Conservation (phyloP, 371 early-diverging fungal genomes). For the Parasitella parasitica region DNA sequence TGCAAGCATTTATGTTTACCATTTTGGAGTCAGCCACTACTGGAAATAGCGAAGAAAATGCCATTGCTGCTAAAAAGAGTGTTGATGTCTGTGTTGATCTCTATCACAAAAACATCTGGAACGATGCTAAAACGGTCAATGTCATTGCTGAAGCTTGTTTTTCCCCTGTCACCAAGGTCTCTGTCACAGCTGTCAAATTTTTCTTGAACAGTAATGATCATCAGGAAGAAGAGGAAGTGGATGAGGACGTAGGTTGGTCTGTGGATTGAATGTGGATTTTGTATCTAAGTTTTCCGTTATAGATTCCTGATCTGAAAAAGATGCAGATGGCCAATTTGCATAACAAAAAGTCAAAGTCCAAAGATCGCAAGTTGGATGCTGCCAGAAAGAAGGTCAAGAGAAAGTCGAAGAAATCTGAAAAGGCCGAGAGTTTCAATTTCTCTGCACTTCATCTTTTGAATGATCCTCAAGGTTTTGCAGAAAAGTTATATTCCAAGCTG, state of each 20-base stretch:
- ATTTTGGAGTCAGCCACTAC: slow-evolving; percentile 67
- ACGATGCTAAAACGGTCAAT: slow-evolving; percentile 96
- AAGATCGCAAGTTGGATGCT: slow-evolving; percentile 71
- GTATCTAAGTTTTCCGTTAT: not conserved
- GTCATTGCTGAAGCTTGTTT: slow-evolving; percentile 96
- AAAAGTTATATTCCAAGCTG: slow-evolving; percentile 81
- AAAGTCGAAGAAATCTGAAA: slow-evolving; percentile 61
- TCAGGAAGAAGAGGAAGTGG: slow-evolving; percentile 70
- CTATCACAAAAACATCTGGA: slow-evolving; percentile 94
- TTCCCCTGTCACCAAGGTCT: slow-evolving; percentile 84
- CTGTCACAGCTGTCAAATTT: slow-evolving; percentile 91
- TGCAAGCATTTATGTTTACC: slow-evolving; percentile 95
- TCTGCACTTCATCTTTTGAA: slow-evolving; percentile 91
- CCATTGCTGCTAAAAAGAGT: slow-evolving; percentile 91
- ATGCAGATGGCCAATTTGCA: slow-evolving; percentile 76
- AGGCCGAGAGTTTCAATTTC: slow-evolving; percentile 84
- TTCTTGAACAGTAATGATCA: slow-evolving; percentile 81
- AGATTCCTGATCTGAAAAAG: slow-evolving; percentile 64
- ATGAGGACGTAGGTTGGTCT: slow-evolving; percentile 55
- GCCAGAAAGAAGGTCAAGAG: slow-evolving; percentile 65
- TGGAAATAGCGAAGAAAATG: slow-evolving; percentile 67
- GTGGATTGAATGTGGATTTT: not conserved
- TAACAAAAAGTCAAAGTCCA: slow-evolving; percentile 83
- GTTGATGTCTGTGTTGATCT: slow-evolving; percentile 94
- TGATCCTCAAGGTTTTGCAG: slow-evolving; percentile 94